Evolutionary conservation across 2,329 filamentous ascomycete genomes (phyloP).

Genomic region (Penicillium freii): DNA sequence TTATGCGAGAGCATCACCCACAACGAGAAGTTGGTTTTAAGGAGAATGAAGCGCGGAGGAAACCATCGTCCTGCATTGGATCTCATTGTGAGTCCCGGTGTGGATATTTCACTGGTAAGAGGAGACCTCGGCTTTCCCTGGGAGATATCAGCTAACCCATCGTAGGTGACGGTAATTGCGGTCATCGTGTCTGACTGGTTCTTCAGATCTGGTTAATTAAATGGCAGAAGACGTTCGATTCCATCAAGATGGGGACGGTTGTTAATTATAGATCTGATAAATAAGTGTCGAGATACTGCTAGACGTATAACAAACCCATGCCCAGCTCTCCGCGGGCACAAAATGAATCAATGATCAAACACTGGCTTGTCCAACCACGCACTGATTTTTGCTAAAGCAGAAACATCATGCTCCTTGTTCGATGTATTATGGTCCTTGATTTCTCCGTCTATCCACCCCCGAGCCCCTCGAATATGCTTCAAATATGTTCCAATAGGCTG

Average conservation of each 20-base stretch:
- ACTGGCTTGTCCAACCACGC: neutral
- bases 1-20: slow-evolving; percentile 23
- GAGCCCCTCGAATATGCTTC: slow-evolving; percentile 44
- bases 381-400: slow-evolving; percentile 1
- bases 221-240: neutral
- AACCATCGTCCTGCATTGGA: slow-evolving; percentile 24
- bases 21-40: slow-evolving; percentile 20
- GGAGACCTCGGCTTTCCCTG: neutral
- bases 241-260: neutral
- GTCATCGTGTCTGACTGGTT: neutral
- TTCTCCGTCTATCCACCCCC: slow-evolving; percentile 12
- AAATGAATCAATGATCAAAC: neutral
- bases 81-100: slow-evolving; percentile 21
- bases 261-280: neutral
- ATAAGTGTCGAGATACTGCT: neutral
- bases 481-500: slow-evolving; percentile 30
- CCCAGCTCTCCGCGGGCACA: neutral
- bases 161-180: neutral
- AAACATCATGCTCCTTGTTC: neutral
- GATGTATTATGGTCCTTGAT: slow-evolving; percentile 2
- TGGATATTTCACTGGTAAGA: slow-evolving; percentile 26
- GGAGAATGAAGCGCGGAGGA: neutral
- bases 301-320: neutral
- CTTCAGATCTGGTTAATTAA: no score
- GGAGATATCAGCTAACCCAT: neutral